A percentile compares a stretch with the other conserved stretches of the same genome.
Evolutionary conservation across 2,329 filamentous ascomycete genomes (phyloP).

Genomic region (Balansia obtecta): DNA sequence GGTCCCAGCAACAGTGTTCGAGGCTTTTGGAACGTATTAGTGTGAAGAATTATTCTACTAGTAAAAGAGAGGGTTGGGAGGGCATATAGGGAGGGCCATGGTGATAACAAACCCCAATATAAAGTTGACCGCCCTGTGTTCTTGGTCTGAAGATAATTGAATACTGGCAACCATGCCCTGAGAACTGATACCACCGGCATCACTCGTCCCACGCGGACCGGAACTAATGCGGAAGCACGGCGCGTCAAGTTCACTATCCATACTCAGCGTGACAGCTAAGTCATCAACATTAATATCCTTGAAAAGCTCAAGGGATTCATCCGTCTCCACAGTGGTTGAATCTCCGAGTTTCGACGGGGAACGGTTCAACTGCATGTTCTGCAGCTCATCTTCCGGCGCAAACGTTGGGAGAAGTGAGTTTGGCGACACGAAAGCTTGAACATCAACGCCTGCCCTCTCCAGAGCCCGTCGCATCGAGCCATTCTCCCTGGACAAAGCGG

Average conservation of each 20-base stretch:
- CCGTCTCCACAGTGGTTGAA: neutral
- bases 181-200: slow-evolving; percentile 10
- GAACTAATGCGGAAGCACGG: slow-evolving; percentile 31
- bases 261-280: slow-evolving; percentile 27
- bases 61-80: neutral
- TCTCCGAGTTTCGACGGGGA: neutral
- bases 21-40: slow-evolving; percentile 21
- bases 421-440: neutral
- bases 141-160: slow-evolving; percentile 25
- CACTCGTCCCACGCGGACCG: slow-evolving; percentile 11
- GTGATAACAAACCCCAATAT: slow-evolving; percentile 34
- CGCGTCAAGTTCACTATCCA: slow-evolving; percentile 27
- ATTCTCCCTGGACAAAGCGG: slow-evolving; percentile 29
- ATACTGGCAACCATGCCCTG: slow-evolving; percentile 11
- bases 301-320: slow-evolving; percentile 16
- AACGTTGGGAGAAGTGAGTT: neutral
- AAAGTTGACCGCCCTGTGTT: slow-evolving; percentile 37
- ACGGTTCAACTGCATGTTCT: slow-evolving; percentile 5
- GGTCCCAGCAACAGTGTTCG: slow-evolving; percentile 40
- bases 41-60: neutral
- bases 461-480: slow-evolving; percentile 27
- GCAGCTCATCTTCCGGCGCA: neutral
- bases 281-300: slow-evolving; percentile 24
- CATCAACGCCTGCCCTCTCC: slow-evolving; percentile 12
- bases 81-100: neutral